Evolutionary conservation across 331 rosid species (phyloP), one percentile per base, ranked within the genome.

Genomic region (Malus hybrid): DNA sequence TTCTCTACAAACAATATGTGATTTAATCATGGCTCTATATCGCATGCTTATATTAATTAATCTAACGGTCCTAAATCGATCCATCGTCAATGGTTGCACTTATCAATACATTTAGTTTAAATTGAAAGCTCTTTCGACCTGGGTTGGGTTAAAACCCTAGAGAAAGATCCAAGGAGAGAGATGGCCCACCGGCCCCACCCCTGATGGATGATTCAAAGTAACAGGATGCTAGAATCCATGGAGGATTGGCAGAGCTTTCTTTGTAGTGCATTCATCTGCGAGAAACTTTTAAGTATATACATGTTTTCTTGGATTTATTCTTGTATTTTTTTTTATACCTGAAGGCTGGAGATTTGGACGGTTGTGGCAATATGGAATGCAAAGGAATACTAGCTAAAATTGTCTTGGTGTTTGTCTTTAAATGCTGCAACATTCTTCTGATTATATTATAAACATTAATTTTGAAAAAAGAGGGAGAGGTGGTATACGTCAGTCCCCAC

Each of bases 361-460:
- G 22, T 83, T 89, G 60, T 39, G 62, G 55, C 56, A 78, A 56
- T 81, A 80, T 66, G 72, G 79, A 80, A 78, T 75, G 79, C 75
- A 46, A 84, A 68, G 71, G 78, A 86, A 77, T 82, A 68, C 71
- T 89, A 77, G 74, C 83, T 46, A 81, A 70, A 77, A 79, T 88
- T 82, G 83, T 88, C 87, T 61, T 60, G 75, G 80, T 84, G 82
- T 79, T 72, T 88, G 91, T 93, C 89, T 84, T 87, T 75, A 80
- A 80, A 82, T 81, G 91, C 79, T 75, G 86, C 89, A 81, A 86
- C 89, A 87, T 87, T 87, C 93, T 83, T 70, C 78, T 46, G 64
- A 71, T 39, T 12, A 79, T 81, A 78, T 74, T 81, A 75, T 75
- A 75, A 75, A 66, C 32, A 29, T 7, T 14, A 33, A 62, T 42